A percentile compares a stretch with the other conserved stretches of the same genome.
These are phyloP conservation scores for Saturnispora hagleri DNA, from an alignment of 805 yeast genomes.

Conservation along the genomic window DNA sequence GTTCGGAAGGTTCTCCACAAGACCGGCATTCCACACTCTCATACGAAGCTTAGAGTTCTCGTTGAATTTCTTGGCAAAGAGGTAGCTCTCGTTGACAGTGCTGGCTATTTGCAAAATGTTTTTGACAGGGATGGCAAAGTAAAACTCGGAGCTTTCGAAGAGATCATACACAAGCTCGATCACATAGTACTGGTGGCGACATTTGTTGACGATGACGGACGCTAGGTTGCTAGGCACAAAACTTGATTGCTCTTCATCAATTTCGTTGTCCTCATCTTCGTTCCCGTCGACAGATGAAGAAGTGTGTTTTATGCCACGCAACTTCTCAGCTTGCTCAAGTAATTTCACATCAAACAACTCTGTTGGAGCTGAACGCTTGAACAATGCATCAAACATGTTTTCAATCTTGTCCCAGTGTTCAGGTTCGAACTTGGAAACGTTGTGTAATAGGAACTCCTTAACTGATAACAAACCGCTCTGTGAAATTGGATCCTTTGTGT, in stretches of 20 bases:
- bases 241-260: conserved; percentile 5
- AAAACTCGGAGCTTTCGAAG: conserved; percentile 61
- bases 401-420: conserved; percentile 72
- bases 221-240: conserved; percentile 40
- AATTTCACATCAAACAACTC: conserved; percentile 61
- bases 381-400: conserved; percentile 55
- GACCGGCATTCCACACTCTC: conserved; percentile 85
- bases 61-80: conserved; percentile 80
- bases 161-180: conserved; percentile 80
- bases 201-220: conserved; percentile 65
- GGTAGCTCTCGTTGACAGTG: conserved; percentile 59
- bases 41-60: conserved; percentile 81
- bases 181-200: conserved; percentile 82
- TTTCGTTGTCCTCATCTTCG: conserved; percentile 10
- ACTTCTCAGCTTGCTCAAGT: conserved; percentile 19
- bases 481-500: conserved; percentile 94
- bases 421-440: conserved; percentile 50
- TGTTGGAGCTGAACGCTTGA: conserved; percentile 74
- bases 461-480: conserved; percentile 89
- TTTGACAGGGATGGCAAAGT: conserved; percentile 56
- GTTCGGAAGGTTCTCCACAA: conserved; percentile 88
- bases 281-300: conserved; percentile 13
- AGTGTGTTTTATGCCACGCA: conserved; percentile 1
- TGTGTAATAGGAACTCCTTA: conserved; percentile 68
- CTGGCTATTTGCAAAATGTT: conserved; percentile 52